phyloP scores from a whole-genome alignment of 345 rosid genomes.

The Mercurialis annua region DNA sequence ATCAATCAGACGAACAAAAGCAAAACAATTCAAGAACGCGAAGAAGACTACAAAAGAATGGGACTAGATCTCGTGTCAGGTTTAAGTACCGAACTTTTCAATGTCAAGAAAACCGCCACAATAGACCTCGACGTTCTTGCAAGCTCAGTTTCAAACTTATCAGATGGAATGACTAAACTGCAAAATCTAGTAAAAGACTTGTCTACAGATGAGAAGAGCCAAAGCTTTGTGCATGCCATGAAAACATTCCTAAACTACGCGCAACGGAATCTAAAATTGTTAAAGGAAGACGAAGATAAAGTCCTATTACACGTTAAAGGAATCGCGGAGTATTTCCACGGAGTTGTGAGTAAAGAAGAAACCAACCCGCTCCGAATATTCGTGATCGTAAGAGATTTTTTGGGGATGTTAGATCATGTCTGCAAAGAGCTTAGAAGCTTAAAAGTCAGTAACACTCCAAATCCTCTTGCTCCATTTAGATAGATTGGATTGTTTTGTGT shows the following conservation, averaged over 20 bases:
- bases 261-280: constrained; percentile 55
- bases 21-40: constrained; percentile 64
- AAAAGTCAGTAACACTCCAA: constrained; percentile 56
- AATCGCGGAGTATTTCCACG: constrained; percentile 91
- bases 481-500: constrained; percentile 23
- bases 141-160: constrained; percentile 69
- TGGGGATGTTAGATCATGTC: constrained; percentile 91
- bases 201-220: constrained; percentile 42
- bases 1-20: constrained; percentile 57
- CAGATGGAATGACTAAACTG: constrained; percentile 57
- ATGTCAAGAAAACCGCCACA: constrained; percentile 89
- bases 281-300: constrained; percentile 66
- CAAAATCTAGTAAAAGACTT: constrained; percentile 47
- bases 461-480: constrained; percentile 80
- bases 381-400: constrained; percentile 94
- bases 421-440: constrained; percentile 80
- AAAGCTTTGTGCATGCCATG: constrained; percentile 55
- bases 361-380: constrained; percentile 80
- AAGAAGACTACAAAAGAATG: constrained; percentile 85
- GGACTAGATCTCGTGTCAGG: constrained; percentile 92
- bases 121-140: constrained; percentile 85
- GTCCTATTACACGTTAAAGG: constrained; percentile 68
- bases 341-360: constrained; percentile 81
- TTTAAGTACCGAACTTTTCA: constrained; percentile 69
- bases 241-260: constrained; percentile 51